Percentiles rank a stretch among this genome's conserved stretches.
Evolutionary conservation across 768 basidiomycete species (phyloP).

Genomic region (Obba rivulosa): DNA sequence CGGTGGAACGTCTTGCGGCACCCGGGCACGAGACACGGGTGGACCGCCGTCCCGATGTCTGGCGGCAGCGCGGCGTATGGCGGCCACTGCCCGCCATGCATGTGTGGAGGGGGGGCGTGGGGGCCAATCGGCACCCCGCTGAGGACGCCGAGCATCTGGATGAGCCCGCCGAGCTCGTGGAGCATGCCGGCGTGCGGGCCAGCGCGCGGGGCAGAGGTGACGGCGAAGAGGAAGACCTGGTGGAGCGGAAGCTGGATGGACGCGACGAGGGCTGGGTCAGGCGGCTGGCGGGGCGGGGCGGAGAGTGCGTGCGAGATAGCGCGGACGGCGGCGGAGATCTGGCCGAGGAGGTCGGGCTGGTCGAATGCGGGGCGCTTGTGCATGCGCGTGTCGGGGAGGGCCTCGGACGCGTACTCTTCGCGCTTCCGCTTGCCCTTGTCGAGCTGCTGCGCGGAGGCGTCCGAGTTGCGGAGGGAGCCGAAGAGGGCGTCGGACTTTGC

Average conservation of each 20-base stretch:
- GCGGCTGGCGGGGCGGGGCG: slow-evolving; percentile 29
- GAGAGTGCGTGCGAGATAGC: slow-evolving; percentile 47
- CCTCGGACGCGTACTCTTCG: slow-evolving; percentile 40
- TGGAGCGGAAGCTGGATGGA: slow-evolving; percentile 70
- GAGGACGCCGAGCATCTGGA: slow-evolving; percentile 77
- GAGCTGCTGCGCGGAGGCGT: slow-evolving; percentile 54
- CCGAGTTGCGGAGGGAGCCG: slow-evolving; percentile 57
- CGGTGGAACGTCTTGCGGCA: slow-evolving; percentile 70
- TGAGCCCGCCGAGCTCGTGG: slow-evolving; percentile 75
- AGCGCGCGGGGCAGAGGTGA: slow-evolving; percentile 44
- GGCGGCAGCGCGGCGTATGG: slow-evolving; percentile 8
- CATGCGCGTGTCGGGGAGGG: slow-evolving; percentile 12
- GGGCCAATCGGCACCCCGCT: slow-evolving; percentile 67
- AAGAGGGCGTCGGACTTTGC: slow-evolving; percentile 66
- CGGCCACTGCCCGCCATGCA: slow-evolving; percentile 7
- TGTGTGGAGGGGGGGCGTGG: slow-evolving; percentile 21
- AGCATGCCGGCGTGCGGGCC: slow-evolving; percentile 48
- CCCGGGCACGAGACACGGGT: slow-evolving; percentile 63
- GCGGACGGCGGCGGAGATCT: slow-evolving; percentile 57
- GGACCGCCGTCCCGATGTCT: slow-evolving; percentile 72
- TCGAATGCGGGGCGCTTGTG: slow-evolving; percentile 29
- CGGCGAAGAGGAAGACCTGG: slow-evolving; percentile 73
- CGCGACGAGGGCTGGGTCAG: slow-evolving; percentile 57
- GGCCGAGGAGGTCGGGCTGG: slow-evolving; percentile 39
- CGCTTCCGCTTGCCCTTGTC: slow-evolving; percentile 77